Evolutionary conservation across 345 rosid genomes (phyloP), one percentile per base, ranked within the genome.

Genomic region (Dimocarpus longan): DNA sequence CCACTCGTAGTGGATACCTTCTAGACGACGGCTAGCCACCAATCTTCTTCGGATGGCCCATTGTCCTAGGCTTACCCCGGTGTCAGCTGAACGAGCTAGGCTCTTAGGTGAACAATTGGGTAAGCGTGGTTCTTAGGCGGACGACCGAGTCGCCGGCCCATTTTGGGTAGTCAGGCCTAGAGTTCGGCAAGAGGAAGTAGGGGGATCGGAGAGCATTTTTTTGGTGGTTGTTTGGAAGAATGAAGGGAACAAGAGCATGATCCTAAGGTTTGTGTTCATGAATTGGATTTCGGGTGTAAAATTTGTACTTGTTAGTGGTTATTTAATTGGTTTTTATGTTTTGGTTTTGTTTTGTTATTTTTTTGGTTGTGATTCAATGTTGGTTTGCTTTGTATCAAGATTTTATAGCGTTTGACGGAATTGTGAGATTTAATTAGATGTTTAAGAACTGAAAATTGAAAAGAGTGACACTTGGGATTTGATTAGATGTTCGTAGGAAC

Each of bases 141-240:
- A 56, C 97, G 87, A 21, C 95, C 97, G 40, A 95, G 87, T 40
- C 93, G 93, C 3, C 97, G 95, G 60, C 90, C 87, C 3, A 90
- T 75, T 71, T 87, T 92, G 28, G 71, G 78, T 77, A 26, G 28
- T 26, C 28, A 26, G 28, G 28, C 87, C 86, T 77, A 1, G 28
- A 26, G 1, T 26, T 81, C n/a, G 21, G 82, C 56, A 16, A 82
- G 56, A 46, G 80, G 40, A 67, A 75, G 9, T 3, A 16, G 5
- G 56, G 19, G 9, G n/a, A n/a, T n/a, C n/a, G n/a, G 8, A 18
- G 22, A 5, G 21, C 7, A 67, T 50, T 76, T 39, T 56, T n/a
- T 9, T 32, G 57, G 59, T 19, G 60, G 42, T 52, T n/a, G 59
- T 16, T 50, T 26, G 77, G 3, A 0, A 66, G 59, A 48, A 70